phyloP scores from a whole-genome alignment of 805 yeast species.

The Cyberlindnera euphorbiae region DNA sequence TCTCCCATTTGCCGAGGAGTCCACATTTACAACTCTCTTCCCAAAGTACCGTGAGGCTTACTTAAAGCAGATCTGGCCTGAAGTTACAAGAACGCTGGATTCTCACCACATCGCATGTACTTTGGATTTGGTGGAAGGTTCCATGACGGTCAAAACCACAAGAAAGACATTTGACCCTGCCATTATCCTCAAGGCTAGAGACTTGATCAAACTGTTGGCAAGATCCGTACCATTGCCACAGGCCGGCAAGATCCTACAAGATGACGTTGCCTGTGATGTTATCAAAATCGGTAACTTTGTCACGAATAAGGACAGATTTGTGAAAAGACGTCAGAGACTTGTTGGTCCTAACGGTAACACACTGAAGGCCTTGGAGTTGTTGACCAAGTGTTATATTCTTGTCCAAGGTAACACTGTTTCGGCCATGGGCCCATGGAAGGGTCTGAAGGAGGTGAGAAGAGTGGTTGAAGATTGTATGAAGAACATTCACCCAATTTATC shows the following conservation, averaged over 20 bases:
- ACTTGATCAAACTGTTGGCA: constrained; percentile 85
- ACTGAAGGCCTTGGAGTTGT: constrained; percentile 86
- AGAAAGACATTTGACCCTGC: constrained; percentile 96
- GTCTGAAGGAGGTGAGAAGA: constrained; percentile 85
- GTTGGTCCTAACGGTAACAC: constrained; percentile 98
- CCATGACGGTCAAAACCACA: constrained; percentile 95
- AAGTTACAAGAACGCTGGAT: constrained; percentile 77
- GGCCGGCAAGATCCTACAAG: constrained; percentile 86
- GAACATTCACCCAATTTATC: constrained; percentile 95
- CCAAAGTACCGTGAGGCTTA: constrained; percentile 96
- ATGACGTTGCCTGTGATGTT: constrained; percentile 92
- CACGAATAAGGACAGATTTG: constrained; percentile 86
- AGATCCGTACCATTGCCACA: constrained; percentile 97
- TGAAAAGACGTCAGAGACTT: constrained; percentile 91
- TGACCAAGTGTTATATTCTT: constrained; percentile 91
- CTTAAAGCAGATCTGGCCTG: constrained; percentile 87
- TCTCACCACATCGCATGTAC: constrained; percentile 75
- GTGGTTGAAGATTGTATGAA: constrained; percentile 97
- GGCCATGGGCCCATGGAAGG: constrained; percentile 94
- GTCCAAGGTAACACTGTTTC: constrained; percentile 98
- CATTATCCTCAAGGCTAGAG: constrained; percentile 88
- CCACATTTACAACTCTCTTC: constrained; percentile 89
- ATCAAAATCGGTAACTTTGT: constrained; percentile 91
- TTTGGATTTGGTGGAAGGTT: constrained; percentile 88
- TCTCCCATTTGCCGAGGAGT: constrained; percentile 88